Evolutionary conservation across 2,329 filamentous ascomycete genomes (phyloP), one percentile per base, ranked within the genome.

Genomic region (Ciborinia camelliae): DNA sequence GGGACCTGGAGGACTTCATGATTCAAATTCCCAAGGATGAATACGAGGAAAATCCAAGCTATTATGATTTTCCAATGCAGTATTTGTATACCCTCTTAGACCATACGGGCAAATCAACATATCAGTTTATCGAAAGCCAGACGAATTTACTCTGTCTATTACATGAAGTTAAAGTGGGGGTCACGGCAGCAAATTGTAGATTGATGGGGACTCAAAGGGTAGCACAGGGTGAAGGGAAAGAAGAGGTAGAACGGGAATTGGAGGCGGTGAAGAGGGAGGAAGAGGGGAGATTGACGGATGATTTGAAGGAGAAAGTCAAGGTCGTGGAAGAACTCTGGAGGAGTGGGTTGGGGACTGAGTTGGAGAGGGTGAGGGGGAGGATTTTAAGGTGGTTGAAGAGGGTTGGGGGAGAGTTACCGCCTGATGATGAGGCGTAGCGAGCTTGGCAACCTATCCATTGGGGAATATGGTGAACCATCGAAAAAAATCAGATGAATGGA

Each of bases 101-200:
- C 7, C 94, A 98, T 73, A 90, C 92, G 0, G 91, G 96, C 75
- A 96, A 95, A 79, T 93, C 90, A 71, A 94, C 92, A 10, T 96
- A 97, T 73, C 95, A 98, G 76, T 98, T 97, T 77, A 97, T 98
- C 73, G 95, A 98, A 79, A 90, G 88, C 8, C 94, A 98, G 79
- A 94, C 87, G 37, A 97, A 97, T 73, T 81, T 97, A 41, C 82
- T 97, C 30, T 98, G 94, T 73, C 81, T 98, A 45, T 78, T 97
- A 64, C 95, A 97, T 73, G 92, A 97, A 77, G 92, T 97, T 62
- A 91, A 92, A 74, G 91, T 90, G 62, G 88, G 88, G 0, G 86
- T 91, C 2, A 88, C 91, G 74, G 82, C 82, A 54, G 89, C 90
- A 9, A 86, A 87, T 69, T 86, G 86, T 61, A 83, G 86, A 68